Conservation (phyloP, 345 rosid genomes). For the sweet orange (Citrus sinensis) region DNA sequence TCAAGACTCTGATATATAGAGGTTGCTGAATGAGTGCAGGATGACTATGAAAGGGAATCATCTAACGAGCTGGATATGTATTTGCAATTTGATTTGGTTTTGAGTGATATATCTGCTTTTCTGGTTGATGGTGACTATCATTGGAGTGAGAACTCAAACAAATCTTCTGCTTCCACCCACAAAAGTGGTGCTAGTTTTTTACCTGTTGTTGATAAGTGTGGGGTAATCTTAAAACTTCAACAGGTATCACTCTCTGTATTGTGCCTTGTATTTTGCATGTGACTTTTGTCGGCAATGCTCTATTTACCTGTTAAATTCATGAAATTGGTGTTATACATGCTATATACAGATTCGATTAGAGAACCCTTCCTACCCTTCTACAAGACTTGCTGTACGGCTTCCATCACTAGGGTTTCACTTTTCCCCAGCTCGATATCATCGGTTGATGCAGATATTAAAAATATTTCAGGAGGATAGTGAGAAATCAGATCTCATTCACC, state of each 20-base stretch:
- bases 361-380: conserved; percentile 85
- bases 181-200: conserved; percentile 44
- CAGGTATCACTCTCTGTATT: conserved; percentile 54
- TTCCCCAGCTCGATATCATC: conserved; percentile 97
- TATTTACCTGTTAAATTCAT: background rate
- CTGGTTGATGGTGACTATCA: conserved; percentile 91
- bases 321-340: conserved; percentile 17
- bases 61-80: conserved; percentile 64
- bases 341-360: conserved; percentile 63
- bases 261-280: conserved; percentile 10
- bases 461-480: conserved; percentile 69
- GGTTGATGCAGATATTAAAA: conserved; percentile 87
- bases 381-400: conserved; percentile 72
- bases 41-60: conserved; percentile 47
- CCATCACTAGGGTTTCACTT: conserved; percentile 93
- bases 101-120: conserved; percentile 91
- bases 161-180: conserved; percentile 26
- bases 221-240: conserved; percentile 76
- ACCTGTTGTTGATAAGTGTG: conserved; percentile 94
- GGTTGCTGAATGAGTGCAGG: conserved; percentile 47
- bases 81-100: conserved; percentile 86
- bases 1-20: conserved; percentile 4
- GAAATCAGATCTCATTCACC: conserved; percentile 44
- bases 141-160: conserved; percentile 50
- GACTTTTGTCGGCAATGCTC: conserved; percentile 4